These are phyloP conservation scores for Ambispora gerdemannii DNA, from an alignment of 192 early-diverging fungal genomes.

Conservation along the genomic window DNA sequence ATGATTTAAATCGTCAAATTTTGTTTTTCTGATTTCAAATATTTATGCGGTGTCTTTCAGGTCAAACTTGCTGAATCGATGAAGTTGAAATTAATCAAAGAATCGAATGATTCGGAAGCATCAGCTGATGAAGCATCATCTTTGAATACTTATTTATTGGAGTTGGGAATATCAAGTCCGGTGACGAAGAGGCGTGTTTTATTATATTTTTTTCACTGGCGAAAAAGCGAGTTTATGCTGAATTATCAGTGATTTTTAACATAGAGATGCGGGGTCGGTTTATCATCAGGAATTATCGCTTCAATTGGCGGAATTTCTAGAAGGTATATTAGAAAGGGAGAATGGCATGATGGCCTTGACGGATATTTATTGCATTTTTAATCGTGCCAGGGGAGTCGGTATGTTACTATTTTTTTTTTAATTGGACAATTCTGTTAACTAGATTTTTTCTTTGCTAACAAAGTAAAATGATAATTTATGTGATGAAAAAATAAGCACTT, in stretches of 20 bases:
- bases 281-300: slow-evolving; percentile 85
- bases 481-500: slow-evolving; percentile 67
- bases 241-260: background rate
- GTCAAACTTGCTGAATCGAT: slow-evolving; percentile 67
- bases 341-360: slow-evolving; percentile 79
- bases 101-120: slow-evolving; percentile 30
- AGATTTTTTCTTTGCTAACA: too few species aligned
- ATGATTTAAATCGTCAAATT: background rate
- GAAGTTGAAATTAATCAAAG: slow-evolving; percentile 51
- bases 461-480: too few species aligned
- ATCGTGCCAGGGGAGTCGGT: slow-evolving; percentile 87
- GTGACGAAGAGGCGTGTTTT: slow-evolving; percentile 66
- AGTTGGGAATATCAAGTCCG: slow-evolving; percentile 86
- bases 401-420: slow-evolving; percentile 31
- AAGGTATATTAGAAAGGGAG: slow-evolving; percentile 58
- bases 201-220: background rate
- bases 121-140: slow-evolving; percentile 45
- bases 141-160: slow-evolving; percentile 71
- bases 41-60: slow-evolving; percentile 34
- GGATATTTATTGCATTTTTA: slow-evolving; percentile 93
- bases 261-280: slow-evolving; percentile 78
- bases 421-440: too few species aligned
- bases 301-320: slow-evolving; percentile 81
- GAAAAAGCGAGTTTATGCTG: background rate
- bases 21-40: slow-evolving; percentile 25